Evolutionary conservation across 2,329 filamentous ascomycete species (phyloP).

Genomic region (Claviceps monticola): DNA sequence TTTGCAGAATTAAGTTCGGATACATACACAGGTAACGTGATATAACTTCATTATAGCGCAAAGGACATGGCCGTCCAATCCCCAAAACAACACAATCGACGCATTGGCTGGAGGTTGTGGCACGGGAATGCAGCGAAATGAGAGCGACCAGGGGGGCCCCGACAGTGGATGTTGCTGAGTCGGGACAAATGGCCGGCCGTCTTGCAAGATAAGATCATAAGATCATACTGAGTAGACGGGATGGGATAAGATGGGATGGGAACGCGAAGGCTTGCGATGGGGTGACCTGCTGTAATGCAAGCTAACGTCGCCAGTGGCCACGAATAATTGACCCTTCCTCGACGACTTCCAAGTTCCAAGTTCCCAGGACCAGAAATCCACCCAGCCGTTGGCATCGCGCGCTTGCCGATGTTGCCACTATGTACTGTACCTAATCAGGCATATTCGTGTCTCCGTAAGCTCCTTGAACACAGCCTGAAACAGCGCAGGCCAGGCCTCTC

Average conservation of each 20-base stretch:
- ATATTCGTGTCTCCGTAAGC: too few species aligned
- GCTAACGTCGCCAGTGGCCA: too few species aligned
- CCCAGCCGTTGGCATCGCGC: too few species aligned
- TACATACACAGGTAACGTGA: too few species aligned
- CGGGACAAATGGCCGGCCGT: background rate
- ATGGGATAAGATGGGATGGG: background rate
- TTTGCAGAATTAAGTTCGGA: background rate
- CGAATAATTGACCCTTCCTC: too few species aligned
- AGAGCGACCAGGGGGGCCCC: conserved; percentile 1
- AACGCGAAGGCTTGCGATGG: too few species aligned
- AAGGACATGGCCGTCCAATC: background rate
- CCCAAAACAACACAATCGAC: background rate
- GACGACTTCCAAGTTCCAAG: too few species aligned
- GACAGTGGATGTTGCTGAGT: background rate
- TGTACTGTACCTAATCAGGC: too few species aligned
- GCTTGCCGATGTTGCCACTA: too few species aligned
- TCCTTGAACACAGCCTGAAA: background rate
- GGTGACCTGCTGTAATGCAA: too few species aligned
- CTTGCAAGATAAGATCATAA: background rate
- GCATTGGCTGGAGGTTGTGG: background rate
- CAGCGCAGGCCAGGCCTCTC: background rate
- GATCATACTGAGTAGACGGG: background rate
- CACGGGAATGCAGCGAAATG: conserved; percentile 15
- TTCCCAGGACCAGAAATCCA: too few species aligned
- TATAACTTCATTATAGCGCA: background rate